Evolutionary conservation across 2,329 filamentous ascomycete species (phyloP).

Genomic region (Pseudocercospora ulei): DNA sequence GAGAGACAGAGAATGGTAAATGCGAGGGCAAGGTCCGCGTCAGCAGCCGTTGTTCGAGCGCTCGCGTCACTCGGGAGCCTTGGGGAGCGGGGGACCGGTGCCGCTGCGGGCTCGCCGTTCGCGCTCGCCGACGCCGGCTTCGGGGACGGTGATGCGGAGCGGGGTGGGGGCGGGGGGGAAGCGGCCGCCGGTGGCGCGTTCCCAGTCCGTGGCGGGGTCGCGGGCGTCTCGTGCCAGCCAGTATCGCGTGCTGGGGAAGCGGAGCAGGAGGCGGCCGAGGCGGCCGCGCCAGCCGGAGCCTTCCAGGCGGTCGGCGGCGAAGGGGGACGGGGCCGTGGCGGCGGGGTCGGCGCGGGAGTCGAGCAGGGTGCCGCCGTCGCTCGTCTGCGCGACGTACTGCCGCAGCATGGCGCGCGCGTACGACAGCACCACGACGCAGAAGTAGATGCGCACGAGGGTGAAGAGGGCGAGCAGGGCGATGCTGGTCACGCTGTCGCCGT

Average conservation of each 20-base stretch:
- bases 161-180: slow-evolving; percentile 41
- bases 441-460: slow-evolving; percentile 70
- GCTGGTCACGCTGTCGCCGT: slow-evolving; percentile 61
- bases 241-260: slow-evolving; percentile 58
- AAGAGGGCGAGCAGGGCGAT: slow-evolving; percentile 65
- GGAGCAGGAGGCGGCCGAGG: slow-evolving; percentile 68
- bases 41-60: no score
- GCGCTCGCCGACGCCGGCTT: slow-evolving; percentile 46
- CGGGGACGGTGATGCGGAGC: slow-evolving; percentile 35
- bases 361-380: slow-evolving; percentile 18
- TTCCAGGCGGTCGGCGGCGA: slow-evolving; percentile 58
- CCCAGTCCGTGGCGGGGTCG: slow-evolving; percentile 56
- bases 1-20: no score
- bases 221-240: slow-evolving; percentile 63
- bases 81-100: slow-evolving; percentile 44
- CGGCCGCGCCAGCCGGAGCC: slow-evolving; percentile 71
- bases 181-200: slow-evolving; percentile 52
- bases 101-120: slow-evolving; percentile 54
- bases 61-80: slow-evolving; percentile 15
- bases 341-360: slow-evolving; percentile 36
- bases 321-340: slow-evolving; percentile 54
- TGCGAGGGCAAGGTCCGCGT: no score
- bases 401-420: slow-evolving; percentile 70
- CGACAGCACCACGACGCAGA: slow-evolving; percentile 71
- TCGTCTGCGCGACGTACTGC: slow-evolving; percentile 48